Conservation (phyloP, 148 eudicot genomes). For the Persicaria tinctoria region DNA sequence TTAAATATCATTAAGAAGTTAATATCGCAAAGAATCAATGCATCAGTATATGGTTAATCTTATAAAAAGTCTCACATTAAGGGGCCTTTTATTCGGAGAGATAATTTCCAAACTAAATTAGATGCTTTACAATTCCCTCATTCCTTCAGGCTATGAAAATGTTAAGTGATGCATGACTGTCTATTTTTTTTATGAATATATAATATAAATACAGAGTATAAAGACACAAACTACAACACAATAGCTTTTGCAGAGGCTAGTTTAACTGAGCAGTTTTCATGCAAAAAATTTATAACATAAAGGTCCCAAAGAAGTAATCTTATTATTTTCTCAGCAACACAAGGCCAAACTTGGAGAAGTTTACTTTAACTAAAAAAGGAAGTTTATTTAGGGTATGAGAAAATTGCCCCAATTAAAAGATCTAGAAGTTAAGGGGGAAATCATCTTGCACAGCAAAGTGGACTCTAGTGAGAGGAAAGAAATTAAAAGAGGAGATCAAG, state of each 20-base stretch:
- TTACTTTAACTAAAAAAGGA: not conserved
- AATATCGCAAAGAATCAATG: not conserved
- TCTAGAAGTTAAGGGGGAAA: not conserved
- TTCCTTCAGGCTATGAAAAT: too few relatives aligned
- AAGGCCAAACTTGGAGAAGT: not conserved
- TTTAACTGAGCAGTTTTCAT: not conserved
- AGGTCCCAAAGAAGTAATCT: not conserved
- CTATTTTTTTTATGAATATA: too few relatives aligned
- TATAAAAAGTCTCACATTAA: too few relatives aligned
- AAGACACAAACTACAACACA: not conserved
- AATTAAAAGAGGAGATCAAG: not conserved
- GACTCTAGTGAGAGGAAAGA: not conserved
- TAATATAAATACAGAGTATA: not conserved
- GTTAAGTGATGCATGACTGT: too few relatives aligned
- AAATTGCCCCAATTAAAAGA: not conserved
- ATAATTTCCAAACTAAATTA: too few relatives aligned
- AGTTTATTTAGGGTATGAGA: not conserved
- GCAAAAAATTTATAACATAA: not conserved
- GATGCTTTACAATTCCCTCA: too few relatives aligned
- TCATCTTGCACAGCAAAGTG: not conserved
- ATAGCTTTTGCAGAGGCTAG: not conserved
- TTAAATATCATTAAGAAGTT: not conserved
- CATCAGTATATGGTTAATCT: not conserved
- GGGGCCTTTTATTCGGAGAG: too few relatives aligned
- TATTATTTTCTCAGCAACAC: not conserved